phyloP scores from a whole-genome alignment of 768 basidiomycete species.

The Ramaria sp. region DNA sequence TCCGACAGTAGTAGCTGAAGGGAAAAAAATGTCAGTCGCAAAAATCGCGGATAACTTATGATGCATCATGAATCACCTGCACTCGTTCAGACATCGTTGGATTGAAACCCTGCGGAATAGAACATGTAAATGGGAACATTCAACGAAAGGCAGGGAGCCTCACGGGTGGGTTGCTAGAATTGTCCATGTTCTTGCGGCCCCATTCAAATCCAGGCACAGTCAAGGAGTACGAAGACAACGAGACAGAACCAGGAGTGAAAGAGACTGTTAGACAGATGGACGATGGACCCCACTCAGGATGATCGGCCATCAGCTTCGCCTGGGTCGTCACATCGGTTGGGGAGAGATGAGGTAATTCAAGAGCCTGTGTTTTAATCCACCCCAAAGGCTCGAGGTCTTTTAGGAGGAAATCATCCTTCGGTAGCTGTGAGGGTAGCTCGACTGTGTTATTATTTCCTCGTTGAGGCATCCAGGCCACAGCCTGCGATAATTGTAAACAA shows the following conservation, averaged over 20 bases:
- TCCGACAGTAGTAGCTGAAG: slow-evolving; percentile 75
- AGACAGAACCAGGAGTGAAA: slow-evolving; percentile 97
- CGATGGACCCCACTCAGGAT: slow-evolving; percentile 89
- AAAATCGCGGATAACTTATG: background rate
- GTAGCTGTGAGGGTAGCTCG: slow-evolving; percentile 81
- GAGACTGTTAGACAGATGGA: slow-evolving; percentile 91
- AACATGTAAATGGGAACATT: slow-evolving; percentile 3
- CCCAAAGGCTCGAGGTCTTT: slow-evolving; percentile 93
- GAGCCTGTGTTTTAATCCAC: slow-evolving; percentile 94
- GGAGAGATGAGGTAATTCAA: slow-evolving; percentile 86
- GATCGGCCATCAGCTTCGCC: slow-evolving; percentile 93
- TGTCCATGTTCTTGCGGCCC: slow-evolving; percentile 90
- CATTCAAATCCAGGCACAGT: slow-evolving; percentile 93
- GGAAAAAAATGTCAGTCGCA: background rate
- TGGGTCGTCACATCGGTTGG: slow-evolving; percentile 91
- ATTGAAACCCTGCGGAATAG: slow-evolving; percentile 66
- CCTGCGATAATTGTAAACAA: slow-evolving; percentile 27
- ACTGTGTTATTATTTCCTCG: slow-evolving; percentile 91
- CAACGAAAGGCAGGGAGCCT: slow-evolving; percentile 12
- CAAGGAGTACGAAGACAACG: slow-evolving; percentile 84
- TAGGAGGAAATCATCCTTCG: slow-evolving; percentile 89
- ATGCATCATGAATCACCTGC: slow-evolving; percentile 25
- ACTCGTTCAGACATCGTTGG: slow-evolving; percentile 98
- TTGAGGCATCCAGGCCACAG: slow-evolving; percentile 95
- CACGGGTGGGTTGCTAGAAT: slow-evolving; percentile 68